phyloP scores from a whole-genome alignment of 1,139 yeast species.

The Candida glucosophila region DNA sequence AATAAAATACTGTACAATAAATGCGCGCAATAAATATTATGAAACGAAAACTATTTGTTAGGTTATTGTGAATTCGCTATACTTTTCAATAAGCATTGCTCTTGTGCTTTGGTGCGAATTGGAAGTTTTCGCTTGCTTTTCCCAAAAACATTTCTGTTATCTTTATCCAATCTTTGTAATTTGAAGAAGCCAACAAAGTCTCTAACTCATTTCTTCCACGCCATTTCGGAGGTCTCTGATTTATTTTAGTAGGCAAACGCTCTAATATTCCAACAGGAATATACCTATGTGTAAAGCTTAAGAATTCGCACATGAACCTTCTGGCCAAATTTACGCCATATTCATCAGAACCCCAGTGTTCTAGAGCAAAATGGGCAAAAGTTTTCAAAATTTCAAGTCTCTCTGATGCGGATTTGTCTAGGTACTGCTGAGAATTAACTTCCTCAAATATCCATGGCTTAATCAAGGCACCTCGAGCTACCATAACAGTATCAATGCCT shows the following conservation, averaged over 20 bases:
- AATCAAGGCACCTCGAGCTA: slow-evolving; percentile 94
- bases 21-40: no score
- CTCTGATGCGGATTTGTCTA: slow-evolving; percentile 86
- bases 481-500: slow-evolving; percentile 90
- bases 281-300: slow-evolving; percentile 89
- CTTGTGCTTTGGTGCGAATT: slow-evolving; percentile 88
- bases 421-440: slow-evolving; percentile 76
- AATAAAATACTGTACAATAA: no score
- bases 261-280: slow-evolving; percentile 92
- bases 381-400: slow-evolving; percentile 66
- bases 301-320: slow-evolving; percentile 87
- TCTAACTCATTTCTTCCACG: slow-evolving; percentile 91
- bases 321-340: slow-evolving; percentile 86
- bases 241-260: slow-evolving; percentile 76
- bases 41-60: no score
- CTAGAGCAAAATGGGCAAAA: slow-evolving; percentile 74
- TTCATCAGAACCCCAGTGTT: slow-evolving; percentile 98
- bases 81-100: slow-evolving; percentile 78
- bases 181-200: slow-evolving; percentile 75
- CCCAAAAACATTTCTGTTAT: slow-evolving; percentile 95
- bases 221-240: slow-evolving; percentile 94
- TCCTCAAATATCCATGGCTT: slow-evolving; percentile 99
- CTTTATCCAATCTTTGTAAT: slow-evolving; percentile 92
- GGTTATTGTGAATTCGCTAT: no score
- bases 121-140: slow-evolving; percentile 65